Conservation (phyloP, 2,329 filamentous ascomycete genomes). For the Diaporthe amygdali region DNA sequence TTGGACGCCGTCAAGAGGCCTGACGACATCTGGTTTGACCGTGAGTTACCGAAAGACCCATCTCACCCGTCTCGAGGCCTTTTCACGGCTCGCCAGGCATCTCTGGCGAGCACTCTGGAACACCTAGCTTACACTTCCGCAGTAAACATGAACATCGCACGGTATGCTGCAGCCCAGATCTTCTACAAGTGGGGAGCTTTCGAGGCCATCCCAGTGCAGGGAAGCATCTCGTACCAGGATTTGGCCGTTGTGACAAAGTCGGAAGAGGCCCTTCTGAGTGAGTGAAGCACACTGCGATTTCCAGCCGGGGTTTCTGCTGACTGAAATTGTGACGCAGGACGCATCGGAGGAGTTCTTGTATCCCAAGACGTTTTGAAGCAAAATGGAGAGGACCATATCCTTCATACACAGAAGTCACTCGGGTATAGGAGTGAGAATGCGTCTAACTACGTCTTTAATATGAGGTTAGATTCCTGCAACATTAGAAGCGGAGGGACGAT, state of each 20-base stretch:
- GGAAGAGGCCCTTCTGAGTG: slow-evolving; percentile 18
- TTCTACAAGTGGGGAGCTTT: slow-evolving; percentile 33
- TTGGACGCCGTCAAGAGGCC: slow-evolving; percentile 12
- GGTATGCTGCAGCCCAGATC: slow-evolving; percentile 26
- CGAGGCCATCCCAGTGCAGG: slow-evolving; percentile 28
- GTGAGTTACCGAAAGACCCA: background rate
- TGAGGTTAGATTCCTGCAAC: background rate
- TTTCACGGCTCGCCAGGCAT: background rate
- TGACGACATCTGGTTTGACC: slow-evolving; percentile 18
- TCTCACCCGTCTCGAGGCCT: too few relatives aligned
- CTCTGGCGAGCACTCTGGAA: background rate
- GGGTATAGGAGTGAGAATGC: background rate
- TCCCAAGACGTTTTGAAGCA: background rate
- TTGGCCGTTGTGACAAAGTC: slow-evolving; percentile 26
- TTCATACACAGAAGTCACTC: background rate
- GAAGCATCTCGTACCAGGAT: slow-evolving; percentile 27
- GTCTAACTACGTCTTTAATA: background rate
- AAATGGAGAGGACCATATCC: background rate
- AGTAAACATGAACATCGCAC: slow-evolving; percentile 26
- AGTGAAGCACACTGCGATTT: background rate
- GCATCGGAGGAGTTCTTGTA: slow-evolving; percentile 1
- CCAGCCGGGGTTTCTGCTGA: background rate
- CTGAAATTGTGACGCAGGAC: background rate
- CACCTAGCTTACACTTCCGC: background rate
- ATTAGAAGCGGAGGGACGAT: background rate